Evolutionary conservation across 2,329 filamentous ascomycete genomes (phyloP).

Genomic region (Amauroascus verrucosus): DNA sequence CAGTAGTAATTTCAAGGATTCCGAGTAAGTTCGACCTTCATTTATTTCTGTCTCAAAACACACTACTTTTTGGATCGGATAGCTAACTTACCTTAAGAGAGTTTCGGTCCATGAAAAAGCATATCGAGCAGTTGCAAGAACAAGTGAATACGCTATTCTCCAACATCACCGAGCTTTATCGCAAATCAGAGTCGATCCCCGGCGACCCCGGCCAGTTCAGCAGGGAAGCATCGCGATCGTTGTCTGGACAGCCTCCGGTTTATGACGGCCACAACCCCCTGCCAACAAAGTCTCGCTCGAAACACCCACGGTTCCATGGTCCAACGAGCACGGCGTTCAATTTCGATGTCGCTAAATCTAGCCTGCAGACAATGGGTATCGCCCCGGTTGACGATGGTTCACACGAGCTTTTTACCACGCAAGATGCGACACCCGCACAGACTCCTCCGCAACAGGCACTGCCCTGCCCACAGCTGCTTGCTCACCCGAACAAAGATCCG

Average conservation of each 20-base stretch:
- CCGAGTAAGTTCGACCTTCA: constrained; percentile 45
- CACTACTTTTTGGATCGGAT: neutral
- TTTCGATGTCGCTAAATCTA: constrained; percentile 75
- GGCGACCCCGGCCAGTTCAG: constrained; percentile 28
- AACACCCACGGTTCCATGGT: constrained; percentile 62
- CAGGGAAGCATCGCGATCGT: constrained; percentile 32
- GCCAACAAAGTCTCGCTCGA: constrained; percentile 42
- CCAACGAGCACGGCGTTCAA: constrained; percentile 79
- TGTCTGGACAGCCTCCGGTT: constrained; percentile 21
- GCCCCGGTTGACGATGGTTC: constrained; percentile 48
- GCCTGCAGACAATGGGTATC: constrained; percentile 82
- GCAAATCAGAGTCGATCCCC: constrained; percentile 29
- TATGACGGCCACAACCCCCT: constrained; percentile 22
- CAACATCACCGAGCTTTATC: constrained; percentile 58
- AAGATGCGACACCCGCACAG: constrained; percentile 43
- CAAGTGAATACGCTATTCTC: constrained; percentile 71
- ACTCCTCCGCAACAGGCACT: constrained; percentile 34
- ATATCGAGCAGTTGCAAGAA: constrained; percentile 66
- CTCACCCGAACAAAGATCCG: constrained; percentile 55
- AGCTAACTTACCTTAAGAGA: constrained; percentile 41
- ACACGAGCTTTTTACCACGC: constrained; percentile 49
- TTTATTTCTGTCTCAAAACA: neutral
- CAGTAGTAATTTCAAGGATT: constrained; percentile 75
- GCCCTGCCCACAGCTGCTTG: constrained; percentile 25
- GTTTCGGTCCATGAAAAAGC: constrained; percentile 68